These are phyloP conservation scores for Bipolaris oryzae DNA, from an alignment of 2,329 filamentous ascomycete genomes.

Conservation along the genomic window DNA sequence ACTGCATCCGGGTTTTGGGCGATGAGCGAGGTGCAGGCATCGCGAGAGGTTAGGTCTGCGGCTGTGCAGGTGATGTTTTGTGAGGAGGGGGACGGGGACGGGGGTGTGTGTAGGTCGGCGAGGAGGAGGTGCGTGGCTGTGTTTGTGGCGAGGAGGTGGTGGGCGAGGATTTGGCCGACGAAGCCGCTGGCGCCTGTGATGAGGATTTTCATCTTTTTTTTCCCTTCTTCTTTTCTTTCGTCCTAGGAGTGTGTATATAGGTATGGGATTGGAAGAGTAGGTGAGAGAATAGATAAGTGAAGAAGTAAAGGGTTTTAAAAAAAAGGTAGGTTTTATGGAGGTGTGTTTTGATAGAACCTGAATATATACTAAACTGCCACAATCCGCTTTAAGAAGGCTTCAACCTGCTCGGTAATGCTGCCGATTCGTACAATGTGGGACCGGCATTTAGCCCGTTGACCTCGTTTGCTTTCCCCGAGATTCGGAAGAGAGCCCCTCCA, in stretches of 20 bases:
- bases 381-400: slow-evolving; percentile 4
- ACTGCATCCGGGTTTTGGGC: slow-evolving; percentile 40
- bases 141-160: slow-evolving; percentile 58
- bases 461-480: neutral
- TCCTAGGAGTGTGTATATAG: no score
- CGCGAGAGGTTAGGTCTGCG: slow-evolving; percentile 58
- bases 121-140: slow-evolving; percentile 58
- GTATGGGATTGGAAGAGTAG: neutral
- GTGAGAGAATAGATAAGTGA: neutral
- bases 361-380: neutral
- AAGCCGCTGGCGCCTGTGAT: slow-evolving; percentile 70
- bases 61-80: slow-evolving; percentile 56
- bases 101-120: slow-evolving; percentile 62
- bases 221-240: neutral
- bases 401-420: slow-evolving; percentile 15
- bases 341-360: neutral
- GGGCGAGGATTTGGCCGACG: slow-evolving; percentile 66
- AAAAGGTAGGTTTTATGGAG: neutral
- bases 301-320: neutral
- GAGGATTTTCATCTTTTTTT: slow-evolving; percentile 53
- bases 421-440: slow-evolving; percentile 18
- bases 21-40: slow-evolving; percentile 34
- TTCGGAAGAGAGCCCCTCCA: neutral
- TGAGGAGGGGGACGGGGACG: slow-evolving; percentile 48
- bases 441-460: slow-evolving; percentile 18